These are phyloP conservation scores for Silene uniflora DNA, from an alignment of 148 eudicot species.

Conservation along the genomic window DNA sequence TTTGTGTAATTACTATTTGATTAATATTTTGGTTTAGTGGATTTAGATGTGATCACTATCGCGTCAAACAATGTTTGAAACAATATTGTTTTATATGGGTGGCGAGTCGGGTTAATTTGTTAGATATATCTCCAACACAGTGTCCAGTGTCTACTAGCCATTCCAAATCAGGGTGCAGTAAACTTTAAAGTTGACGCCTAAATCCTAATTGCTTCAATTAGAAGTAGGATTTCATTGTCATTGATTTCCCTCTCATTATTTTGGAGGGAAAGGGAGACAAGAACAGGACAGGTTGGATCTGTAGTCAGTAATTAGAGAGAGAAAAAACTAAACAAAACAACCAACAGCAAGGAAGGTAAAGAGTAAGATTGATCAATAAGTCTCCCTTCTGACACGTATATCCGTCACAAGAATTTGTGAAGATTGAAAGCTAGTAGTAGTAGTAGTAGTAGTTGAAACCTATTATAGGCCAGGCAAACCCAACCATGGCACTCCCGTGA, in stretches of 20 bases:
- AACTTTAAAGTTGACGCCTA: neutral
- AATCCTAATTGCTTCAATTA: conserved; percentile 24
- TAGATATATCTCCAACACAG: neutral
- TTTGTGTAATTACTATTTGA: no score
- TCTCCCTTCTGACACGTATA: no score
- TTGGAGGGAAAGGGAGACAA: conserved; percentile 30
- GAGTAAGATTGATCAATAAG: no score
- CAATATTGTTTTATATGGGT: no score
- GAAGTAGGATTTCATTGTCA: conserved; percentile 27
- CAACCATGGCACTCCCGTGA: conserved; percentile 48
- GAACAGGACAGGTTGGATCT: conserved; percentile 35
- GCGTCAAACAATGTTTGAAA: no score
- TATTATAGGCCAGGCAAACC: conserved; percentile 15
- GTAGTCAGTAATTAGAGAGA: conserved; percentile 8
- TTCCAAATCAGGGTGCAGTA: neutral
- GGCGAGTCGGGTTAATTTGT: no score
- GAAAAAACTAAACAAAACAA: conserved; percentile 9
- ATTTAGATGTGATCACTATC: no score
- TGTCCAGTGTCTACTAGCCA: neutral
- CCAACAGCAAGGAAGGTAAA: conserved; percentile 17
- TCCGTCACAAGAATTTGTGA: no score
- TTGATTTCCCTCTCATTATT: conserved; percentile 27
- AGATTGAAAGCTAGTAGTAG: neutral
- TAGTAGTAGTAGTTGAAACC: neutral
- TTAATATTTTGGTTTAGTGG: no score